Percentiles rank a stretch among this genome's conserved stretches.
These are phyloP conservation scores for Starmera dryadoides DNA, from an alignment of 805 yeast species.

Conservation along the genomic window DNA sequence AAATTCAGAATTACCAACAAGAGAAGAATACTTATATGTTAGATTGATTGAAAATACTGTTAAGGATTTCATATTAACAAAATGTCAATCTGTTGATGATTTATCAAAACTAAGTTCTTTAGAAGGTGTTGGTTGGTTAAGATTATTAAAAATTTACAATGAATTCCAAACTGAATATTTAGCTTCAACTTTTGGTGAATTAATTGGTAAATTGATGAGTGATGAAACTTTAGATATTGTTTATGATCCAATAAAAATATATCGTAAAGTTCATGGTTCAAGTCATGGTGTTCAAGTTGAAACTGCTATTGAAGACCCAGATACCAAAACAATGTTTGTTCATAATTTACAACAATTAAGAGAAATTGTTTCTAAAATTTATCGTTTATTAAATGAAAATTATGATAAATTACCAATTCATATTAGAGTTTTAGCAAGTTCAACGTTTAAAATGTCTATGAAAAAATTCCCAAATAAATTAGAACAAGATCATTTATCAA, in stretches of 20 bases:
- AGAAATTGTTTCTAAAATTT: conserved; percentile 56
- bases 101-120: conserved; percentile 9
- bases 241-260: conserved; percentile 66
- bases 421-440: conserved; percentile 46
- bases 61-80: conserved; percentile 27
- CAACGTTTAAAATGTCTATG: conserved; percentile 32
- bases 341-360: conserved; percentile 67
- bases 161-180: conserved; percentile 28
- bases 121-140: conserved; percentile 32
- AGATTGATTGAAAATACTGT: conserved; percentile 20
- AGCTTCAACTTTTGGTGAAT: conserved; percentile 27
- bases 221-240: conserved; percentile 53
- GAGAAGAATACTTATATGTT: conserved; percentile 19
- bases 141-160: conserved; percentile 31
- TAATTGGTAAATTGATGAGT: conserved; percentile 27
- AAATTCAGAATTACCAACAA: conserved; percentile 18
- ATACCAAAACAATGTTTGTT: conserved; percentile 65
- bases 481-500: conserved; percentile 53
- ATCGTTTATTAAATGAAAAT: conserved; percentile 41
- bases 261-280: conserved; percentile 30
- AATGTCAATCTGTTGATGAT: conserved; percentile 22
- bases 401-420: conserved; percentile 46
- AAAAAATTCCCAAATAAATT: conserved; percentile 49
- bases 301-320: conserved; percentile 71
- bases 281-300: conserved; percentile 42